Evolutionary conservation across 2,329 filamentous ascomycete species (phyloP).

Genomic region (Penicillium sp.): DNA sequence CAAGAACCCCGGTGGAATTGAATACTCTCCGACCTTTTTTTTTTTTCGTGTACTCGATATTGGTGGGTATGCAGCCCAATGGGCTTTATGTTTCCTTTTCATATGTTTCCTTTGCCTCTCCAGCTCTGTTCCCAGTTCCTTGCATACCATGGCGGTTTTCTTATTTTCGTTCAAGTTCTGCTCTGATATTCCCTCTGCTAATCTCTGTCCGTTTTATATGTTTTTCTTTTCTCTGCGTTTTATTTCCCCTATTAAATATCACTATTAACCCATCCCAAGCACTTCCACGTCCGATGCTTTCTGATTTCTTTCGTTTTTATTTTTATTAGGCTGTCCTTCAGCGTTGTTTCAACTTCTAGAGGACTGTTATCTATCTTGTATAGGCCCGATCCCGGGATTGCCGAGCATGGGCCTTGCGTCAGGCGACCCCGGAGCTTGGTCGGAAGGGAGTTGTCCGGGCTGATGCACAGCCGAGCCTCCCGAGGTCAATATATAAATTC

Average conservation of each 20-base stretch:
- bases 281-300: slow-evolving; percentile 11
- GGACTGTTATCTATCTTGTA: background rate
- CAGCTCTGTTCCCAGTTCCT: background rate
- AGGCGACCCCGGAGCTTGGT: background rate
- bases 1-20: background rate
- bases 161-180: slow-evolving; percentile 2
- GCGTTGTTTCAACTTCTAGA: background rate
- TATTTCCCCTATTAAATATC: background rate
- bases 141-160: slow-evolving; percentile 19
- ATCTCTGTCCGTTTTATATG: background rate
- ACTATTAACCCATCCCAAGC: slow-evolving; percentile 7
- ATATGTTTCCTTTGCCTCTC: background rate
- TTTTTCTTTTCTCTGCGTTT: background rate
- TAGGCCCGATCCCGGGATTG: background rate
- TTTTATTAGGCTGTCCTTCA: background rate
- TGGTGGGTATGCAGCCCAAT: background rate
- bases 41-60: slow-evolving; percentile 1
- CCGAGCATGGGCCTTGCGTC: background rate
- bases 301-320: background rate
- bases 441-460: background rate
- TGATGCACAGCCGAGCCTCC: background rate
- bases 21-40: background rate
- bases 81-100: slow-evolving; percentile 2
- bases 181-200: slow-evolving; percentile 1
- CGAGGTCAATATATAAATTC: background rate